Evolutionary conservation across 805 yeast species (phyloP), one percentile per base, ranked within the genome.

Genomic region (Wickerhamomyces rabaulensis): DNA sequence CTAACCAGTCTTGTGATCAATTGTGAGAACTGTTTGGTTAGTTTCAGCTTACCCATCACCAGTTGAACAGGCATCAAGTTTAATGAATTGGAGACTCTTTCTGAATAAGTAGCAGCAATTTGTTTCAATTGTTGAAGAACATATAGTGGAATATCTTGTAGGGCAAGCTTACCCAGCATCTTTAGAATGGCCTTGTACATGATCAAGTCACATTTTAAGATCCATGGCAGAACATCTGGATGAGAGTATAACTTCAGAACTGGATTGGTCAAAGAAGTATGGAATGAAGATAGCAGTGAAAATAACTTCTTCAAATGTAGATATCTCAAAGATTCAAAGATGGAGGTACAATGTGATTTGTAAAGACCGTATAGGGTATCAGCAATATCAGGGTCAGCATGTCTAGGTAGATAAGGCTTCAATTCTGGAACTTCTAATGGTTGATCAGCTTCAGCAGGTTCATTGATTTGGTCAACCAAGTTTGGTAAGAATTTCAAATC

Each of bases 271-370:
- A 87, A 70, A 1, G 79, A 70, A 15, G 71, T 71, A 64, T 68
- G 75, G 61, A 80, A 86, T 9, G 78, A 67, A 9, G 70, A 59
- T 41, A 86, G 63, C 23, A 76, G 64, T n/a, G 74, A 66, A 44
- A 81, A 74, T 29, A 89, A 64, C 55, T 78, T 78, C 49, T 78
- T 79, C 48, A 84, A 63, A 47, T 83, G 86, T 80, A 87, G 75
- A 57, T 71, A 82, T 51, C 91, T 70, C 47, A 88, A 65, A 42
- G 79, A 73, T 51, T 85, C 88, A 49, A 85, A 80, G 27, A 86
- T 64, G 6, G 81, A 64, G 35, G 76, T 75, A 57, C 89, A 83
- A 59, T 84, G 83, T 9, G 80, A 73, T 48, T 73, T 75, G 65
- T 87, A 87, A 17, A 82, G 62, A 3, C 82, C 79, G 47, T 73